phyloP scores from a whole-genome alignment of 345 rosid species.

The Heritiera littoralis region DNA sequence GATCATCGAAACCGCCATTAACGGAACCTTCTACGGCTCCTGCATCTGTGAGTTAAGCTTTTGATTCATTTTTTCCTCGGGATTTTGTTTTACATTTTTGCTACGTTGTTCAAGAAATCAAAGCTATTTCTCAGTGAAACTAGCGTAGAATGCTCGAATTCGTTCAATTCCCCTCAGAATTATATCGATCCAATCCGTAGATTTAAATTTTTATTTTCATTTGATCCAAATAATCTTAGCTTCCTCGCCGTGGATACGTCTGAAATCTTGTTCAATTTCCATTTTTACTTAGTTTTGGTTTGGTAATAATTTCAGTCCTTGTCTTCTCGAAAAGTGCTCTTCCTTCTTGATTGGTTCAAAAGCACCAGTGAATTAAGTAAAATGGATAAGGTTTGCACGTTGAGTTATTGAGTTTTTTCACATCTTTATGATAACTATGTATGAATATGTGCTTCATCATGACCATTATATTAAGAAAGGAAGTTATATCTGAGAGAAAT shows the following conservation, averaged over 20 bases:
- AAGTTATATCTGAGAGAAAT: neutral
- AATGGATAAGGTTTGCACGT: neutral
- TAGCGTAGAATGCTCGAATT: neutral
- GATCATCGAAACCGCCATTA: conserved; percentile 1
- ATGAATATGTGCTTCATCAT: neutral
- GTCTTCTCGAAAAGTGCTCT: neutral
- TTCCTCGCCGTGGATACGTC: neutral
- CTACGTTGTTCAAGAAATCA: neutral
- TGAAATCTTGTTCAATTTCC: neutral
- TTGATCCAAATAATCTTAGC: neutral
- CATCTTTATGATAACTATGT: neutral
- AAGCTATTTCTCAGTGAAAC: neutral
- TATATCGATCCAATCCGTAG: neutral
- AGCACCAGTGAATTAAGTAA: neutral
- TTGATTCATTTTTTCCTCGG: neutral
- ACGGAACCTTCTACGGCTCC: neutral
- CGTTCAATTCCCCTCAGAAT: conserved; percentile 7
- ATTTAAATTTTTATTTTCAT: neutral
- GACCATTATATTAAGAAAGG: neutral
- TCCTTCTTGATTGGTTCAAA: neutral
- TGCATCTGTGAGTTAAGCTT: conserved; percentile 4
- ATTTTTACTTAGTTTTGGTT: neutral
- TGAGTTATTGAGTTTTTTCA: neutral
- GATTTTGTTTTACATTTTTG: neutral
- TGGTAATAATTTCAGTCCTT: neutral